Percentiles rank a stretch among this genome's conserved stretches.
Evolutionary conservation across 2,329 filamentous ascomycete species (phyloP).

Genomic region (Furcasterigmium furcatum): DNA sequence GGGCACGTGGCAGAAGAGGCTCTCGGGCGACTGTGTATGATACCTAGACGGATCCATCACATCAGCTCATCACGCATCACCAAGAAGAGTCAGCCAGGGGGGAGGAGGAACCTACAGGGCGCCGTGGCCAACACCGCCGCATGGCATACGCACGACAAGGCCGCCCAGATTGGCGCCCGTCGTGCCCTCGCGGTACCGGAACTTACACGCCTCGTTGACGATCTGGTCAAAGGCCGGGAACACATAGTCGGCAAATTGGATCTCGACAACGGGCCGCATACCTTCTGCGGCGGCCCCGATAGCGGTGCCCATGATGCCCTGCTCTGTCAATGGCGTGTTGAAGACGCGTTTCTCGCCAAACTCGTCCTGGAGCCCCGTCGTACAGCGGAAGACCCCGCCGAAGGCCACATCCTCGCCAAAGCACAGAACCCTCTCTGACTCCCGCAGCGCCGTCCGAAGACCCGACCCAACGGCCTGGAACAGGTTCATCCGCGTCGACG

Average conservation of each 20-base stretch:
- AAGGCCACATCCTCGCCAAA: conserved; percentile 98
- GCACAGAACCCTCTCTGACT: conserved; percentile 81
- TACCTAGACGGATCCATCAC: no score
- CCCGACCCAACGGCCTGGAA: conserved; percentile 94
- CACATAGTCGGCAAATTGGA: conserved; percentile 94
- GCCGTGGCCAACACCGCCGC: conserved; percentile 85
- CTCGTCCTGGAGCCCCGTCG: conserved; percentile 83
- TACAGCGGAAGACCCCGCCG: conserved; percentile 92
- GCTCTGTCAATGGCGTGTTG: conserved; percentile 92
- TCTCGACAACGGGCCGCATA: conserved; percentile 89
- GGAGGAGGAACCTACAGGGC: no score
- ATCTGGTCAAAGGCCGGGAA: conserved; percentile 92
- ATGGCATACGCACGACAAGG: conserved; percentile 85
- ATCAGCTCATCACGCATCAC: no score
- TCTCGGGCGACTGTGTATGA: conserved; percentile 87
- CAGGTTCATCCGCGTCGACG: conserved; percentile 85
- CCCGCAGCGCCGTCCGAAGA: conserved; percentile 74
- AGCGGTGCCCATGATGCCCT: conserved; percentile 91
- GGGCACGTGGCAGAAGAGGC: conserved; percentile 83
- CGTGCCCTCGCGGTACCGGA: conserved; percentile 70
- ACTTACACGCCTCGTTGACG: conserved; percentile 90
- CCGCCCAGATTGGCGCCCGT: conserved; percentile 65
- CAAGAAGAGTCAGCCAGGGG: no score
- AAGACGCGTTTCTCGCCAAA: conserved; percentile 89
- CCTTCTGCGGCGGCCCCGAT: conserved; percentile 88